Conservation (phyloP, 108 stramenopile species). For the Nitzschia inconspicua region DNA sequence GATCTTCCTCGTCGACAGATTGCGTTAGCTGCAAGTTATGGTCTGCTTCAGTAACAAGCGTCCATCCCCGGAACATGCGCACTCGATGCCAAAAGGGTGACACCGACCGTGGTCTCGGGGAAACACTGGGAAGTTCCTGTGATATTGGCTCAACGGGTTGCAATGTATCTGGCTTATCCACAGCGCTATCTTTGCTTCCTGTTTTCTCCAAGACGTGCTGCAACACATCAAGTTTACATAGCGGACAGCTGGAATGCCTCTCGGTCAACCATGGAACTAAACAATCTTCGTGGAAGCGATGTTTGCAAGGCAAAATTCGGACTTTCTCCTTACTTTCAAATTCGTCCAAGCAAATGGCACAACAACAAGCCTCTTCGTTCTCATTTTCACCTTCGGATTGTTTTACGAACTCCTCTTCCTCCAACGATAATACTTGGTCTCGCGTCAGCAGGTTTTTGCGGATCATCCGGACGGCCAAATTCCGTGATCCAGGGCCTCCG, state of each 20-base stretch:
- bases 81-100: too few relatives aligned
- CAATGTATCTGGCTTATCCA: too few relatives aligned
- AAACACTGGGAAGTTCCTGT: too few relatives aligned
- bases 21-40: too few relatives aligned
- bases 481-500: constrained; percentile 1
- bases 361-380: constrained; percentile 19
- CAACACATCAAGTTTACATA: constrained; percentile 67
- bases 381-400: neutral
- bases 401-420: constrained; percentile 9
- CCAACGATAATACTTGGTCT: constrained; percentile 19
- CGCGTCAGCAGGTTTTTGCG: constrained; percentile 15
- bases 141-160: too few relatives aligned
- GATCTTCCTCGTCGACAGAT: too few relatives aligned
- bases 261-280: constrained; percentile 90
- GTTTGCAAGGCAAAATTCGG: constrained; percentile 78
- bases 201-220: constrained; percentile 11
- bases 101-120: too few relatives aligned
- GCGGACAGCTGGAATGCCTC: constrained; percentile 73
- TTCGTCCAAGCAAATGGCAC: constrained; percentile 90
- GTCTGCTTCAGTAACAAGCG: too few relatives aligned
- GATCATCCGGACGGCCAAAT: neutral
- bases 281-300: constrained; percentile 86
- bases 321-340: constrained; percentile 65
- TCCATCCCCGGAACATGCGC: too few relatives aligned
- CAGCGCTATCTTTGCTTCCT: neutral